Conservation (phyloP, 2,329 filamentous ascomycete genomes). For the Boeremia lycopersici region DNA sequence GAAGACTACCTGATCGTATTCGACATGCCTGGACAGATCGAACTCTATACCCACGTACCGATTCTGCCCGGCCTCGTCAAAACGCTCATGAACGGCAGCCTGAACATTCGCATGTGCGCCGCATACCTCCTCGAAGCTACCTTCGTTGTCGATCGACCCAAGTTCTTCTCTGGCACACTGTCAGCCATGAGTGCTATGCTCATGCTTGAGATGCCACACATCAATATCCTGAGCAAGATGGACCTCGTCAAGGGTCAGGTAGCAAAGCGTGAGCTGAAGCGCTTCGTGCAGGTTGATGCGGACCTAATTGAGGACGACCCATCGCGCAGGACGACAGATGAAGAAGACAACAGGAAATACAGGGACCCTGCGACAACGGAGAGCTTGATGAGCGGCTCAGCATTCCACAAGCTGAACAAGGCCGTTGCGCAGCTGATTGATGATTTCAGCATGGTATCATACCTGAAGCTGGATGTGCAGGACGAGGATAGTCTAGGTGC, state of each 20-base stretch:
- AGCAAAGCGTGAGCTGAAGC: conserved; percentile 83
- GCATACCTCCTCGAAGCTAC: conserved; percentile 94
- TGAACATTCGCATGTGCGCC: conserved; percentile 91
- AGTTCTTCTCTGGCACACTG: conserved; percentile 95
- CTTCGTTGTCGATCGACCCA: conserved; percentile 92
- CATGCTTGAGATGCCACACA: conserved; percentile 94
- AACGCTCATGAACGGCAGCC: conserved; percentile 77
- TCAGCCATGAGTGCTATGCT: conserved; percentile 99
- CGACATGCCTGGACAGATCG: conserved; percentile 98
- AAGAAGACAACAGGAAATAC: conserved; percentile 58
- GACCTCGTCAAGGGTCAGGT: conserved; percentile 92
- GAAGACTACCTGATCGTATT: conserved; percentile 98
- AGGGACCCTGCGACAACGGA: conserved; percentile 69
- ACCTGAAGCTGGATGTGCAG: conserved; percentile 85
- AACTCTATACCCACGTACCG: conserved; percentile 96
- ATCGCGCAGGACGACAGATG: conserved; percentile 48
- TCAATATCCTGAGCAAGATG: conserved; percentile 98
- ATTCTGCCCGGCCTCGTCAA: conserved; percentile 84
- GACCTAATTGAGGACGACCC: conserved; percentile 82
- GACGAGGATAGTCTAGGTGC: conserved; percentile 88
- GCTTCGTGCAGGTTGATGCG: conserved; percentile 86
- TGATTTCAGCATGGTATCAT: conserved; percentile 97
- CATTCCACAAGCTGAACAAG: conserved; percentile 81
- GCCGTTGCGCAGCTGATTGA: conserved; percentile 92
- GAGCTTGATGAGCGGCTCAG: conserved; percentile 77